Base-by-base conservation (phyloP, 768 basidiomycete genomes). In the Mycena galopus region DNA sequence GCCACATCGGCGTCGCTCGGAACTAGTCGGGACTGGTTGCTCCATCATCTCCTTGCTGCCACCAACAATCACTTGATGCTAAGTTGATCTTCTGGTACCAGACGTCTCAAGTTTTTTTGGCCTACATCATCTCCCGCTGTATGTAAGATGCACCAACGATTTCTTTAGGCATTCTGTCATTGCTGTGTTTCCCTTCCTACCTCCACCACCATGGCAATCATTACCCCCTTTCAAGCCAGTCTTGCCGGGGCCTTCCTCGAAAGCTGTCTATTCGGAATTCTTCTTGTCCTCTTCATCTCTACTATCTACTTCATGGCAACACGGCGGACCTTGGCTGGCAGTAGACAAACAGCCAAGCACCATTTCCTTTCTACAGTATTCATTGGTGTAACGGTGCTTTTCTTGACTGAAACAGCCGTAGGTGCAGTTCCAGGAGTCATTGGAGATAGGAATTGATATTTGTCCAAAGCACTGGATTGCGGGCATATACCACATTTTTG, bases 231-330 rank as follows among this genome's bases (percentile, higher is more conserved):
- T 16, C 16, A 14, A 44, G 42, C 42, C 17, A 4, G 47, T 56
- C 33, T 65, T 5, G 32, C 53, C 19, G 14, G 12, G 1, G 33
- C 56, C 51, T 25, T 65, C 23, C 17, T 56, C 32, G 51, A 65
- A 65, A 65, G 51, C 53, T 65, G 16, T 14, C 51, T 65, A 5
- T 65, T 56, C 23, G 51, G 51, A 11, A 35, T 65, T 16, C 33
- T 37, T 4, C 14, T 56, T 3, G 16, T 65, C 17, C 51, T 65
- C 47, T 65, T 33, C 23, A 8, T 65, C 19, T 37, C 35, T 3
- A 56, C 64, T 7, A 29, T 65, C 53, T 65, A 65, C 35, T 65
- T 65, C 21, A 21, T 65, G 6, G 64, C 51, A 7, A 65, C 53
- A 2, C 32, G 25, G 37, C 21, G 51, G 4, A 65, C 64, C 17